Evolutionary conservation across 805 yeast species (phyloP), one percentile per base, ranked within the genome.

Genomic region (Sugiyamaella qingdaonensis): DNA sequence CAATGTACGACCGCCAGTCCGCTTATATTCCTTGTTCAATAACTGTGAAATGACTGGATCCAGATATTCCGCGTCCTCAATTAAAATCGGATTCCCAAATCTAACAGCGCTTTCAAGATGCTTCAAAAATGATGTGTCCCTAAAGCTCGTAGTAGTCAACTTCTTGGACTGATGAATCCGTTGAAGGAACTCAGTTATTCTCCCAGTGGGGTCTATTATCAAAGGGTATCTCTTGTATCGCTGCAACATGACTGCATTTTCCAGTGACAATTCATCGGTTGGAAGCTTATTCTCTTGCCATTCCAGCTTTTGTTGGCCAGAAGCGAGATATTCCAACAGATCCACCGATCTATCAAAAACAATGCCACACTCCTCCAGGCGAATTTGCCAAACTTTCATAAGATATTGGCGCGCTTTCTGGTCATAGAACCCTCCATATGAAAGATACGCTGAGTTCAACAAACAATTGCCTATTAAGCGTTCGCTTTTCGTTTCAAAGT

Each of bases 71-170:
- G 91, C 90, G 68, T 92, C 92, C 58, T 81, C 81, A 14, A 92
- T 75, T 11, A 91, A 63, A 7, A 92, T 71, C 0, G 79, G 61
- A 2, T 88, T 89, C 3, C 98, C 97, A 73, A 91, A 91, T 58
- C 94, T 73, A 27, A 91, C 64, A 0, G 95, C 85, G 61, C 88
- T 86, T 64, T 90, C 96, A 13, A 92, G 63, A 42, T 81, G 85
- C 58, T 82, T 84, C 2, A 78, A 64, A 64, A 84, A 87, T 0
- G 85, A 79, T 3, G 75, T 78, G 60, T 86, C 89, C 43, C 85
- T 67, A 62, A 92, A 88, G 61, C 95, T 86, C 0, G 95, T 80
- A 0, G 82, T 64, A 2, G 76, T 68, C 4, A 83, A 60, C 50
- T 73, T 74, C 43, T 55, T 29, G 10, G 48, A n/a, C 14, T 48